A percentile compares a stretch with the other conserved stretches of the same genome.
Evolutionary conservation across 2,329 filamentous ascomycete species (phyloP).

Genomic region (Alternaria longipes): DNA sequence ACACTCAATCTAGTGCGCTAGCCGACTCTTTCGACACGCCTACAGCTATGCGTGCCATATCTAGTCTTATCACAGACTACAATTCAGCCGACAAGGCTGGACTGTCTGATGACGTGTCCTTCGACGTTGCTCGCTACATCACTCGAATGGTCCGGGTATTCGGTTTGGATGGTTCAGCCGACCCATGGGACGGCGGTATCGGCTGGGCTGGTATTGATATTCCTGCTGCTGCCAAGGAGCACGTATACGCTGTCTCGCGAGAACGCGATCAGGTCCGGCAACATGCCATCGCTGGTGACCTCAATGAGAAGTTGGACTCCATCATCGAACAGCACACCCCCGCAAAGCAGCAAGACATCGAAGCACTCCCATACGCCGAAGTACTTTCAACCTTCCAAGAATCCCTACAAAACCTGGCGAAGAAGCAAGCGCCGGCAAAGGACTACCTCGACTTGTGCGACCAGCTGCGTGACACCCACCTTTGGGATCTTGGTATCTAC

Average conservation of each 20-base stretch:
- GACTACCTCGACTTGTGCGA: constrained; percentile 78
- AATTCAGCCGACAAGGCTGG: constrained; percentile 63
- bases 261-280: constrained; percentile 67
- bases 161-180: constrained; percentile 72
- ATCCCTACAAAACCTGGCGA: constrained; percentile 65
- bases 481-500: constrained; percentile 85
- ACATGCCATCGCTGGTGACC: constrained; percentile 60
- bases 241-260: constrained; percentile 66
- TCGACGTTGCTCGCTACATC: constrained; percentile 75
- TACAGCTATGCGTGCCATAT: constrained; percentile 78
- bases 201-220: constrained; percentile 74
- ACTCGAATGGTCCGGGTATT: constrained; percentile 86
- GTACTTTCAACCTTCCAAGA: constrained; percentile 65
- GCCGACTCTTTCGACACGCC: constrained; percentile 90
- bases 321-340: constrained; percentile 52
- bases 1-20: constrained; percentile 60
- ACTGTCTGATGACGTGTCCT: constrained; percentile 58
- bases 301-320: constrained; percentile 41
- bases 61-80: constrained; percentile 78
- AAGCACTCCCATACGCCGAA: constrained; percentile 57
- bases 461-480: constrained; percentile 76
- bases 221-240: constrained; percentile 66
- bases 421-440: constrained; percentile 66
- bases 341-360: constrained; percentile 39
- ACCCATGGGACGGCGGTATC: constrained; percentile 57